Percentiles rank a stretch among this genome's conserved stretches.
Evolutionary conservation across 441 rosid genomes (phyloP).

Genomic region (Iberis amara): DNA sequence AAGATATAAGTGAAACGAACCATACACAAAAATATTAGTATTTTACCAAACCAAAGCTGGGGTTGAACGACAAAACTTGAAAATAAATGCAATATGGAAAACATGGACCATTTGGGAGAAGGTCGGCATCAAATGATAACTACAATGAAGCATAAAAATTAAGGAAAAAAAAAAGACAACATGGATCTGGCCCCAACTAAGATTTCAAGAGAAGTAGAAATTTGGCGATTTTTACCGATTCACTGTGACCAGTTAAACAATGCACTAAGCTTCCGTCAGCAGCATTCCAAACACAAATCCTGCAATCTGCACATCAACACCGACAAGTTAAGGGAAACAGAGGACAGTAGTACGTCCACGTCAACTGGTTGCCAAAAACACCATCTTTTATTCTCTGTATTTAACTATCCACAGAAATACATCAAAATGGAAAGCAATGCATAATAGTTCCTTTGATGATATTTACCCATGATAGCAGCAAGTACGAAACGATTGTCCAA

Average conservation of each 20-base stretch:
- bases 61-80: conserved; percentile 13
- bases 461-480: conserved; percentile 82
- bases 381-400: not conserved
- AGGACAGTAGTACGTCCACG: conserved; percentile 25
- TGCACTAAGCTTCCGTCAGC: conserved; percentile 82
- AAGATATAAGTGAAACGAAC: conserved; percentile 21
- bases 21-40: conserved; percentile 11
- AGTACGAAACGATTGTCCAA: conserved; percentile 82
- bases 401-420: conserved; percentile 10
- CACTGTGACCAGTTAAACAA: conserved; percentile 75
- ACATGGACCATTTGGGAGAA: conserved; percentile 13
- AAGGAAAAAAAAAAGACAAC: not conserved
- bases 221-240: conserved; percentile 46
- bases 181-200: conserved; percentile 19
- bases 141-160: conserved; percentile 3
- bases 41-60: conserved; percentile 9
- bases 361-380: conserved; percentile 9
- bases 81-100: conserved; percentile 10
- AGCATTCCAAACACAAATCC: conserved; percentile 89
- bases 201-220: conserved; percentile 22
- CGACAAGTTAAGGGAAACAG: conserved; percentile 14
- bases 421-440: conserved; percentile 15
- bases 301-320: conserved; percentile 62
- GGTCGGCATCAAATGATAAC: conserved; percentile 18
- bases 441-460: conserved; percentile 11